Base-by-base conservation (phyloP, 176 grass and related monocot genomes). In the Cenchrus fungigraminus region DNA sequence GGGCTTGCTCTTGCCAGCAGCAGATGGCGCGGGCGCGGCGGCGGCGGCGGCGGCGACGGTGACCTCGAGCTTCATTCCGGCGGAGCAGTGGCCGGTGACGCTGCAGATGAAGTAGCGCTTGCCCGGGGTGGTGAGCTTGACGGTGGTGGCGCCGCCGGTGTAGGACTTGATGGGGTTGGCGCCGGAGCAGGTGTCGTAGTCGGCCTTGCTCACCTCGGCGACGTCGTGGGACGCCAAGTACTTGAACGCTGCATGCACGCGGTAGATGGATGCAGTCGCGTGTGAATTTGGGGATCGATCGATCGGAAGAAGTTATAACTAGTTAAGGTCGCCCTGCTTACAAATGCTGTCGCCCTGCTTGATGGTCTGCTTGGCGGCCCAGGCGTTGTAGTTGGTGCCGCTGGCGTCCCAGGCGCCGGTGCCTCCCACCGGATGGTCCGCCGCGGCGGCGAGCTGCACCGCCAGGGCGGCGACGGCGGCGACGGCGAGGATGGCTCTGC, bases 91-190 rank as follows among this genome's bases (percentile, higher is more conserved):
- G 6, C 87, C 87, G 9, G 84, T 42, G 6, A 92, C 17, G 58
- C 87, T 85, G 79, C 92, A 98, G 89, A 98, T 98, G 91, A 98
- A 98, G 85, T 98, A 95, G 62, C 6, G 82, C 85, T 76, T 90
- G 12, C 95, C 92, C 5, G 91, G 59, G 16, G 53, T 4, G 40
- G 65, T 1, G 43, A 98, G 92, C 79, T 75, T 79, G 66, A 95
- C 14, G 47, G 66, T 78, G 70, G 87, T 85, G 69, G 6, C 16
- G 59, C 89, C 85, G 53, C 29, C 77, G 16, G 19, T 82, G 65
- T 87, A 58, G 2, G 61, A 25, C 22, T 25, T 25, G 22, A 25
- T 25, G 22, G 22, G 22, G 22, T 25, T 25, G 22, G 22, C 22
- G 68, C 71, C 80, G 25, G 92, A 87, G 85, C 95, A 98, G 22